Conservation (phyloP, 495 filamentous ascomycete species). For the Lepidopterella palustris region DNA sequence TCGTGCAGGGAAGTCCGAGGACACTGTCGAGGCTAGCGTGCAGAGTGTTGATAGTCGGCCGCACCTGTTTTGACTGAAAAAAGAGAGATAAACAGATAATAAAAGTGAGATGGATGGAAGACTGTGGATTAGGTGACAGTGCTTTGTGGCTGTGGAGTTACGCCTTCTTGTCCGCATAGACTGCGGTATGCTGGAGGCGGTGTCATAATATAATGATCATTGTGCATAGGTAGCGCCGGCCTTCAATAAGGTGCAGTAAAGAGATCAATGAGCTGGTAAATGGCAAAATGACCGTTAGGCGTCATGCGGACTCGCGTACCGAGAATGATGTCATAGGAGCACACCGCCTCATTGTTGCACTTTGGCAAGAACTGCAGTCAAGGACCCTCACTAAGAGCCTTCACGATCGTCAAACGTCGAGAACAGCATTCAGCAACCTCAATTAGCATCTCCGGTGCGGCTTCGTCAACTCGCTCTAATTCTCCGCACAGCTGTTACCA, state of each 20-base stretch:
- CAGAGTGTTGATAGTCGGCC: neutral
- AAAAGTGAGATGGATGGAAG: neutral
- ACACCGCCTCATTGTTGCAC: neutral
- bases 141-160: neutral
- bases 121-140: neutral
- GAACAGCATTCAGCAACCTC: neutral
- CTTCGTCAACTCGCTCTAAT: neutral
- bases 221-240: neutral
- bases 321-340: neutral
- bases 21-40: slow-evolving; percentile 11
- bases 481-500: neutral
- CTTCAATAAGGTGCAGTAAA: neutral
- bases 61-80: neutral
- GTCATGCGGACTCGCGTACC: neutral
- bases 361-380: neutral
- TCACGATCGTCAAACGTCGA: neutral
- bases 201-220: neutral
- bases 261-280: neutral
- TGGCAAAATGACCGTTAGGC: neutral
- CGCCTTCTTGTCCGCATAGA: no score
- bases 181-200: neutral
- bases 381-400: no score
- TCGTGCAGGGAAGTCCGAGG: neutral
- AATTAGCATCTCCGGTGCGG: neutral
- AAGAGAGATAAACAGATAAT: neutral